phyloP scores from a whole-genome alignment of 2,329 filamentous ascomycete species.

The Pseudophaeomoniella oleicola region DNA sequence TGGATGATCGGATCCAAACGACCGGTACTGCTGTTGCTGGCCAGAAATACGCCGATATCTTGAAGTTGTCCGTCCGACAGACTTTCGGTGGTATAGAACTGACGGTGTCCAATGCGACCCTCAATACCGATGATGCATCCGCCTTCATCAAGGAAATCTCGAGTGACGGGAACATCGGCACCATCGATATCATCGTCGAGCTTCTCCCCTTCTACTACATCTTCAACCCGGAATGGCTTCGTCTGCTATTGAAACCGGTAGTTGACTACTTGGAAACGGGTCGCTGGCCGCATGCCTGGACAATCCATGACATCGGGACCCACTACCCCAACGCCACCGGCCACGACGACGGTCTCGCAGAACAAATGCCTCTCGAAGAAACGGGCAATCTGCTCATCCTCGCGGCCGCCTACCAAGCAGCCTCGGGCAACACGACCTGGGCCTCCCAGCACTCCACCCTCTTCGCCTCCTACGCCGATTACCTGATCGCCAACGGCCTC shows the following conservation, averaged over 20 bases:
- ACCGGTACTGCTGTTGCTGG: conserved; percentile 18
- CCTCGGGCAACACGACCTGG: conserved; percentile 24
- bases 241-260: conserved; percentile 27
- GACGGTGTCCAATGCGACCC: conserved; percentile 20
- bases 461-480: conserved; percentile 25
- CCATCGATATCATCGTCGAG: conserved; percentile 28
- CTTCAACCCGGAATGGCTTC: conserved; percentile 27
- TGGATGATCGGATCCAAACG: conserved; percentile 17
- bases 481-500: conserved; percentile 23
- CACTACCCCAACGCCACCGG: conserved; percentile 26
- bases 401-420: conserved; percentile 21
- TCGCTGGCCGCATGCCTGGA: conserved; percentile 21
- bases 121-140: conserved; percentile 16
- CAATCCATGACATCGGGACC: conserved; percentile 26
- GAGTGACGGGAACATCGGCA: conserved; percentile 28
- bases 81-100: conserved; percentile 26
- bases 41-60: conserved; percentile 25
- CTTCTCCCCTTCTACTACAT: conserved; percentile 28
- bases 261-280: conserved; percentile 26
- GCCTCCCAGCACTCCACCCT: conserved; percentile 18
- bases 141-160: conserved; percentile 30
- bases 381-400: conserved; percentile 25
- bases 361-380: conserved; percentile 28
- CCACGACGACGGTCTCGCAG: conserved; percentile 20
- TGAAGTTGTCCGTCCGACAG: conserved; percentile 25